Evolutionary conservation across 192 early-diverging fungal species (phyloP), one percentile per base, ranked within the genome.

Genomic region (Coemansia sp.): DNA sequence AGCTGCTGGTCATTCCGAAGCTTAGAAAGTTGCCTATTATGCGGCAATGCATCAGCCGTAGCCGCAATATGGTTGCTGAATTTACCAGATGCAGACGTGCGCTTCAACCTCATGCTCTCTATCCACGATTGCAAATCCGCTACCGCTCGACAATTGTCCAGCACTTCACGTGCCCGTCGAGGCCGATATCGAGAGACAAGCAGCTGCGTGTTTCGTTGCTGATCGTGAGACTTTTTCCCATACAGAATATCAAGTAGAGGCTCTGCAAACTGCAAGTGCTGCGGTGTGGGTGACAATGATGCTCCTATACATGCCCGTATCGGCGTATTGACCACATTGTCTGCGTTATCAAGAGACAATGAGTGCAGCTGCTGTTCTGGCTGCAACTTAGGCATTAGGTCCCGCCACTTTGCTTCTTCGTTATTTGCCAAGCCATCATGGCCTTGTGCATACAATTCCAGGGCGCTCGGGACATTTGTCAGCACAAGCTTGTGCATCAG

Each of bases 51-150:
- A 26, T 26, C 23, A 26, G 20, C 13, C 37, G 23, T 16, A 30
- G 37, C 8, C 13, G 26, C 37, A 47, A 38, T n/a, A 7, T 15
- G 14, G 42, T n/a, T n/a, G 59, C 44, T 42, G 53, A 16, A 39
- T 51, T 44, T 57, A 16, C 14, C 23, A 23, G 50, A 37, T 9
- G 37, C 64, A 19, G 38, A 16, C 11, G 55, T 9, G 37, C 65
- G 65, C 47, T 50, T 59, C 8, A 77, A 55, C 42, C 73, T 45
- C 73, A 77, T 77, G 48, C 59, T 50, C 33, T 70, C 73, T 30
- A 77, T 70, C 73, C 73, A 77, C 9, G 67, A 65, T 43, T 69
- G 67, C 37, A 77, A 57, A 42, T 57, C 59, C 31, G 28, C 28
- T 21, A 65, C 73, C 38, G 59, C 57, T 5, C 49, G 54, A 10